These are phyloP conservation scores for Globisporangium spinosum DNA, from an alignment of 352 stramenopile genomes.

Conservation along the genomic window DNA sequence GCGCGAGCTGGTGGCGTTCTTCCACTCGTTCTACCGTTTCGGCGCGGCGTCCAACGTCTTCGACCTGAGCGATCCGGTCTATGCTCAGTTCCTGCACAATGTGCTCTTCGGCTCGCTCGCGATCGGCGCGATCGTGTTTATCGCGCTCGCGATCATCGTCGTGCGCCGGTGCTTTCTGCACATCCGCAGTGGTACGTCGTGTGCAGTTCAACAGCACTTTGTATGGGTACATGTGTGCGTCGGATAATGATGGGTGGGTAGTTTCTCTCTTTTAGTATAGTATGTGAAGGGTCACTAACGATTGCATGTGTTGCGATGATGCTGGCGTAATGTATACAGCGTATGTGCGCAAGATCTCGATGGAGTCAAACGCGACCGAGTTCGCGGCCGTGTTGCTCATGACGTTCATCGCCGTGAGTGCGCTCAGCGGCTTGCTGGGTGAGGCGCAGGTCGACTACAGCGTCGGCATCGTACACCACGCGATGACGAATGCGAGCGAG, in stretches of 20 bases:
- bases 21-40: constrained; percentile 83
- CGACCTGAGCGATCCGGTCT: constrained; percentile 43
- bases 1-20: constrained; percentile 63
- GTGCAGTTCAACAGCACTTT: background rate
- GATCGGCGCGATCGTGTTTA: constrained; percentile 59
- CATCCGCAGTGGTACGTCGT: constrained; percentile 51
- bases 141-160: constrained; percentile 61
- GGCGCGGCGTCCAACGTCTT: constrained; percentile 49
- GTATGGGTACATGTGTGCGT: background rate
- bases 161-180: constrained; percentile 67
- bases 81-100: constrained; percentile 66
- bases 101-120: constrained; percentile 63
- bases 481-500: constrained; percentile 68
- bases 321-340: constrained; percentile 21
- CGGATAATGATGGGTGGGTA: background rate
- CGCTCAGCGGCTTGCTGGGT: constrained; percentile 62
- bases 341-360: constrained; percentile 34
- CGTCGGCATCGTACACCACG: constrained; percentile 60
- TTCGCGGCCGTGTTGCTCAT: constrained; percentile 69
- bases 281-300: background rate
- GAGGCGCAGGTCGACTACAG: constrained; percentile 85
- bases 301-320: background rate
- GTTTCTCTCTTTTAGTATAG: background rate
- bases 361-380: constrained; percentile 54
- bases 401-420: constrained; percentile 68